Percentiles rank a stretch among this genome's conserved stretches.
Conservation (phyloP, 768 basidiomycete genomes). For the Auriscalpium vulgare region DNA sequence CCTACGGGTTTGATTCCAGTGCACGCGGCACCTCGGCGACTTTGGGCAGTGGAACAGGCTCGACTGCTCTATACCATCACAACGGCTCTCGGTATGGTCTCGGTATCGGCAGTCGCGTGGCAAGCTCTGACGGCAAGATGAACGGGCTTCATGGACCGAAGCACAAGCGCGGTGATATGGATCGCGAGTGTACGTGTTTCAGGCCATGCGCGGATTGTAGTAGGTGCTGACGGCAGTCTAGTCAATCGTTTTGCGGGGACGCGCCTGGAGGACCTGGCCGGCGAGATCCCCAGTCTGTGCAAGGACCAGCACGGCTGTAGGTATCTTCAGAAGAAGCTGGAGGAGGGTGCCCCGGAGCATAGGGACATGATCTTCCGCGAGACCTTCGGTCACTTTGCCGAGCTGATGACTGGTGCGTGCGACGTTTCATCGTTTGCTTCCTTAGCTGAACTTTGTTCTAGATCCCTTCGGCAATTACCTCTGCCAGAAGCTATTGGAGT, state of each 20-base stretch:
- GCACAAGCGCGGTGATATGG: conserved; percentile 90
- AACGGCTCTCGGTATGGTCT: conserved; percentile 72
- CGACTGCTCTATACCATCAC: conserved; percentile 72
- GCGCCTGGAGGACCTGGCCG: conserved; percentile 88
- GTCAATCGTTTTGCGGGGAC: conserved; percentile 98
- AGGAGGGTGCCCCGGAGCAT: conserved; percentile 92
- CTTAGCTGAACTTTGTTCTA: conserved; percentile 21
- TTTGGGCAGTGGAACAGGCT: conserved; percentile 42
- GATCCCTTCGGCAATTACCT: conserved; percentile 99
- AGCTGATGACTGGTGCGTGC: conserved; percentile 87
- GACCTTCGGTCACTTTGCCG: conserved; percentile 95
- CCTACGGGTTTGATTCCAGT: conserved; percentile 48
- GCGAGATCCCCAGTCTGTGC: conserved; percentile 90
- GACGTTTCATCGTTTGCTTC: neutral
- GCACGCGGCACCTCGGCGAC: conserved; percentile 2
- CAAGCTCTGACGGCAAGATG: conserved; percentile 66
- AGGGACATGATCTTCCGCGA: conserved; percentile 99
- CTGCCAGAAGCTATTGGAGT: conserved; percentile 96
- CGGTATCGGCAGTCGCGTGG: conserved; percentile 46
- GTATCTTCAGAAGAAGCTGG: conserved; percentile 97
- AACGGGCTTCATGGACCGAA: conserved; percentile 88
- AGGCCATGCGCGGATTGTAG: conserved; percentile 6
- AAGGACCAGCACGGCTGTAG: conserved; percentile 99
- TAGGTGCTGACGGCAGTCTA: conserved; percentile 20
- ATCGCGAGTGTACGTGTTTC: conserved; percentile 62